These are phyloP conservation scores for Calonectria hawksworthii DNA, from an alignment of 2,329 filamentous ascomycete genomes.

Conservation along the genomic window DNA sequence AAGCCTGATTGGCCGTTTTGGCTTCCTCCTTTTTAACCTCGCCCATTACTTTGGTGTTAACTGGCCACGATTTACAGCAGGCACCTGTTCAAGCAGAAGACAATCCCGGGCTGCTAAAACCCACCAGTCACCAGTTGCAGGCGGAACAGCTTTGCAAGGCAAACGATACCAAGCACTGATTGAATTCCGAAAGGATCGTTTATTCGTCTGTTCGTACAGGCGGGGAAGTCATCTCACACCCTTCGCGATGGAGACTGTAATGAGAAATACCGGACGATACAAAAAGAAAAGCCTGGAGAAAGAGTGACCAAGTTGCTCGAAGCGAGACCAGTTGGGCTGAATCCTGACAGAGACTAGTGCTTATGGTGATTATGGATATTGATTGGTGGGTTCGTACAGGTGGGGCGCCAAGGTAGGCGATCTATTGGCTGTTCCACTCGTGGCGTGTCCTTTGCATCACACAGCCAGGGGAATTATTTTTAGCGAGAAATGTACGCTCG, in stretches of 20 bases:
- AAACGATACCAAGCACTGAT: neutral
- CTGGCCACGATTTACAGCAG: neutral
- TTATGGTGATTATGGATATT: constrained; percentile 29
- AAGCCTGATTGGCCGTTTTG: constrained; percentile 48
- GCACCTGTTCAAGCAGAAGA: neutral
- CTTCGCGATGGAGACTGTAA: neutral
- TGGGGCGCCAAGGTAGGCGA: neutral
- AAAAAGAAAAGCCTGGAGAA: neutral
- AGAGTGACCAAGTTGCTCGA: neutral
- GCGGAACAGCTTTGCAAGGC: neutral
- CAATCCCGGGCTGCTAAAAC: neutral
- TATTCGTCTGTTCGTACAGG: constrained; percentile 8
- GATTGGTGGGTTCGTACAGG: constrained; percentile 31
- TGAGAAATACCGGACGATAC: neutral
- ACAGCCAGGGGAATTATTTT: neutral
- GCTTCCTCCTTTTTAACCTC: constrained; percentile 15
- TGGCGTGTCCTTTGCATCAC: neutral
- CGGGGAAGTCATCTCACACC: neutral
- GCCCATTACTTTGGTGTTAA: constrained; percentile 16
- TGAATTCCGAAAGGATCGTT: neutral
- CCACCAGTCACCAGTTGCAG: neutral
- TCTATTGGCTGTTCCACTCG: neutral
- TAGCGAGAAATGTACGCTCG: neutral
- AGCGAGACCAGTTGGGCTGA: neutral
- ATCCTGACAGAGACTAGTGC: constrained; percentile 1